Base-by-base conservation (phyloP, 768 basidiomycete species). In the Ephemerocybe angulata region DNA sequence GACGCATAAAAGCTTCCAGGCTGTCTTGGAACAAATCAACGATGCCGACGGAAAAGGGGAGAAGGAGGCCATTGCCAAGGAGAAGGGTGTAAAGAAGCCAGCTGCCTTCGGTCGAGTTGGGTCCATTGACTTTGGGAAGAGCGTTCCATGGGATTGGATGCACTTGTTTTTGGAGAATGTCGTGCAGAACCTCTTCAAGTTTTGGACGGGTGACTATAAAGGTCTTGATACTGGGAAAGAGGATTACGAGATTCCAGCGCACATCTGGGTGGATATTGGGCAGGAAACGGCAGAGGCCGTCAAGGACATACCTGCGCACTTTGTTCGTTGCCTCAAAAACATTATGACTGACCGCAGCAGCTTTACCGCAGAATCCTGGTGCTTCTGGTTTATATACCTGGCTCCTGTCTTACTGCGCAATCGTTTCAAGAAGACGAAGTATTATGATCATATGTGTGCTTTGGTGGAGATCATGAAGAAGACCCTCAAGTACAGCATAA, bases 151-250 rank as follows among this genome's bases (percentile, higher is more conserved):
- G n/a, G n/a, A n/a, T 49, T 76, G 78, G 63, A 79, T 81, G 74
- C 79, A 83, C 50, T 66, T 77, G 0, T 63, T 80, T 22, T 74
- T 64, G 60, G 76, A 78, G 56, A 81, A 81, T 56, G 43, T 77
- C 1, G 56, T 77, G 24, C 61, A 59, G 21, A 76, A 73, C 43
- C 65, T 83, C 1, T 60, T 80, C 29, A 19, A 54, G 0, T 59
- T 76, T 0, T 79, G 76, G 75, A 59, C 55, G 11, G 37, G 54
- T 4, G 13, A 6, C 27, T 58, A 50, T 66, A 80, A 79, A 57
- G 72, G 60, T 6, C 59, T 78, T 1, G 66, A 75, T 40, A 33
- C 61, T 6, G 66, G 67, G 0, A 35, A 17, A n/a, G 69, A 67
- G 22, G 61, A 62, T 7, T 77, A 76, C 30, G 38, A 58, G 3